These are phyloP conservation scores for Globisporangium canariense DNA, from an alignment of 352 stramenopile genomes.

Conservation along the genomic window DNA sequence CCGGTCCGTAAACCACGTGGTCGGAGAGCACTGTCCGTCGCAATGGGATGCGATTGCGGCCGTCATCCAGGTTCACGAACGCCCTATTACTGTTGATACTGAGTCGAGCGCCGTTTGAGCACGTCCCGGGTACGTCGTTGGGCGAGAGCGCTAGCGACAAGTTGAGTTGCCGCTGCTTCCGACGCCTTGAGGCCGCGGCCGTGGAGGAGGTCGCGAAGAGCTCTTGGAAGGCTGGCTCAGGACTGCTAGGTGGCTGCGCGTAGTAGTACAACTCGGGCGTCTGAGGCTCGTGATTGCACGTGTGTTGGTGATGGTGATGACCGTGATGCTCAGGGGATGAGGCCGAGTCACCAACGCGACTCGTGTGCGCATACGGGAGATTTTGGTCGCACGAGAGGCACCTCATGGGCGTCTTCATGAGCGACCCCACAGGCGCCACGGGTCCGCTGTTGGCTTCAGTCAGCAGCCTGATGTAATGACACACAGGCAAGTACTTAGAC, in stretches of 20 bases:
- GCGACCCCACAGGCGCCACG: conserved; percentile 20
- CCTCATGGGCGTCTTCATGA: conserved; percentile 53
- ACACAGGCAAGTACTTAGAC: neutral
- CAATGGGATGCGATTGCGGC: conserved; percentile 57
- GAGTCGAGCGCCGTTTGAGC: conserved; percentile 8
- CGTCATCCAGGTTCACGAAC: conserved; percentile 57
- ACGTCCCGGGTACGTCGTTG: conserved; percentile 11
- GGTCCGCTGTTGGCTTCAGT: conserved; percentile 20
- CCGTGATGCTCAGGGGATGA: conserved; percentile 11
- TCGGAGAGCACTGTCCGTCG: conserved; percentile 45
- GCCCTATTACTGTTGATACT: neutral
- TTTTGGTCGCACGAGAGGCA: conserved; percentile 64
- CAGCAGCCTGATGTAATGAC: conserved; percentile 21
- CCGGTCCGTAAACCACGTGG: conserved; percentile 61
- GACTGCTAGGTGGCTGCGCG: neutral
- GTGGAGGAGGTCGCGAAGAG: conserved; percentile 13
- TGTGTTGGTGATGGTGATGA: conserved; percentile 4
- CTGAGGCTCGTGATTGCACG: neutral
- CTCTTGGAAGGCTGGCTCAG: conserved; percentile 6
- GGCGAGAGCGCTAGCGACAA: neutral
- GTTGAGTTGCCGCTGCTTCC: conserved; percentile 15
- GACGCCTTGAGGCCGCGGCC: conserved; percentile 12
- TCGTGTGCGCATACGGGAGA: conserved; percentile 25
- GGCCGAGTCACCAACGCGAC: neutral
- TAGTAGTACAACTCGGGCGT: neutral